Percentiles rank a stretch among this genome's conserved stretches.
Conservation (phyloP, 176 grass and related monocot species). For the Dendrocalamus sinicus region DNA sequence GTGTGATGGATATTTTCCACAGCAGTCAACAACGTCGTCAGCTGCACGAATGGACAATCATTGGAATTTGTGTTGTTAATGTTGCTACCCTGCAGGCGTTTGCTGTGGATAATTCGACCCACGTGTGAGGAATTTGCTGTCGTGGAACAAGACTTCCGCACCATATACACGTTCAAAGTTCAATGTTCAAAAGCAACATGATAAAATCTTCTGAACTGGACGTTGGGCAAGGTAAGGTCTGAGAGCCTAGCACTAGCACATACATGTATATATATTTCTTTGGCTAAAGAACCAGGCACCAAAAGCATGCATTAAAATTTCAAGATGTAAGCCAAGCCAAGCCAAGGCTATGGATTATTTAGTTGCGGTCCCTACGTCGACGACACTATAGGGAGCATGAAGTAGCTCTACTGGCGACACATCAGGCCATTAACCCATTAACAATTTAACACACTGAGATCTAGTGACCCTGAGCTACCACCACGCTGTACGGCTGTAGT, state of each 20-base stretch:
- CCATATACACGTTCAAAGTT: background rate
- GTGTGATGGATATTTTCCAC: background rate
- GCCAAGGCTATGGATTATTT: background rate
- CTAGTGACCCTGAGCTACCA: background rate
- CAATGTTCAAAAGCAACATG: background rate
- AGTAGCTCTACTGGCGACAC: slow-evolving; percentile 19
- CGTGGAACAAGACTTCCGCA: background rate
- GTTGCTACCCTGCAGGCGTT: background rate
- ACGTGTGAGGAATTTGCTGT: background rate
- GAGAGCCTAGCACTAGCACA: background rate
- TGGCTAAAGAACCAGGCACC: background rate
- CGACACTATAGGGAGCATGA: background rate
- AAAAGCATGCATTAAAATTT: background rate
- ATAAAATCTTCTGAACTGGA: background rate
- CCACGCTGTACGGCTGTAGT: background rate
- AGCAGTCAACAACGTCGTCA: slow-evolving; percentile 2
- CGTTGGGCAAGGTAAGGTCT: background rate
- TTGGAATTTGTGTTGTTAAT: background rate
- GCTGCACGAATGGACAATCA: background rate
- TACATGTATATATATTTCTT: background rate
- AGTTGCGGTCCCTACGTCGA: background rate
- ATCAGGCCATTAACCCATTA: slow-evolving; percentile 23
- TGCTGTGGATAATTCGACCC: background rate
- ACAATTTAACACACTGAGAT: background rate
- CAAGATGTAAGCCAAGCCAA: background rate